Evolutionary conservation across 2,329 filamentous ascomycete genomes (phyloP).

Genomic region (Septoria linicola): DNA sequence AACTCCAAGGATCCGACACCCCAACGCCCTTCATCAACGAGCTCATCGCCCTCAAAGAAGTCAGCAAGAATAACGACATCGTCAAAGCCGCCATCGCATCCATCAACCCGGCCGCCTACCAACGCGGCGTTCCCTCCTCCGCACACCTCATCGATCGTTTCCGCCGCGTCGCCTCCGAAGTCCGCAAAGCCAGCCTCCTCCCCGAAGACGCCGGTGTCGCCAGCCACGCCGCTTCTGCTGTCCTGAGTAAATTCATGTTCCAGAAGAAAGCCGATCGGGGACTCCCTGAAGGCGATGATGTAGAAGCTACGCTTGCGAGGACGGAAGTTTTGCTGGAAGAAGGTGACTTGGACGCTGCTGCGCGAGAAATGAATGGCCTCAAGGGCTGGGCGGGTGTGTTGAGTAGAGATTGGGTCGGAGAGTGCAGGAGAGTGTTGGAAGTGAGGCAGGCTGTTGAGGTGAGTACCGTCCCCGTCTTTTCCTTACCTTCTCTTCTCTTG

Average conservation of each 20-base stretch:
- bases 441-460: slow-evolving; percentile 96
- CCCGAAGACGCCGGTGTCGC: slow-evolving; percentile 93
- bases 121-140: slow-evolving; percentile 80
- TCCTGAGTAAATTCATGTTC: slow-evolving; percentile 93
- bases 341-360: slow-evolving; percentile 85
- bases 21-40: slow-evolving; percentile 84
- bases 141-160: slow-evolving; percentile 92
- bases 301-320: slow-evolving; percentile 87
- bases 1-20: slow-evolving; percentile 70
- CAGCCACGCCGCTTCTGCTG: slow-evolving; percentile 84
- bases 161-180: slow-evolving; percentile 85
- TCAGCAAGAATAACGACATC: slow-evolving; percentile 72
- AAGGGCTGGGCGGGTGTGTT: slow-evolving; percentile 94
- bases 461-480: slow-evolving; percentile 46
- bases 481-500: neutral
- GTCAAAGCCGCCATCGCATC: slow-evolving; percentile 94
- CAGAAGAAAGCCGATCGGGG: slow-evolving; percentile 68
- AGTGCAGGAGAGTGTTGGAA: slow-evolving; percentile 89
- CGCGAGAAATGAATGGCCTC: slow-evolving; percentile 90
- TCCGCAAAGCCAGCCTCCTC: slow-evolving; percentile 88
- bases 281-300: slow-evolving; percentile 78
- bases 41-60: slow-evolving; percentile 90
- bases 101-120: slow-evolving; percentile 91
- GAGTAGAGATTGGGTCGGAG: slow-evolving; percentile 88
- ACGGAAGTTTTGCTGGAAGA: slow-evolving; percentile 91